Evolutionary conservation across 352 stramenopile genomes (phyloP).

Genomic region (Globisporangium lucens): DNA sequence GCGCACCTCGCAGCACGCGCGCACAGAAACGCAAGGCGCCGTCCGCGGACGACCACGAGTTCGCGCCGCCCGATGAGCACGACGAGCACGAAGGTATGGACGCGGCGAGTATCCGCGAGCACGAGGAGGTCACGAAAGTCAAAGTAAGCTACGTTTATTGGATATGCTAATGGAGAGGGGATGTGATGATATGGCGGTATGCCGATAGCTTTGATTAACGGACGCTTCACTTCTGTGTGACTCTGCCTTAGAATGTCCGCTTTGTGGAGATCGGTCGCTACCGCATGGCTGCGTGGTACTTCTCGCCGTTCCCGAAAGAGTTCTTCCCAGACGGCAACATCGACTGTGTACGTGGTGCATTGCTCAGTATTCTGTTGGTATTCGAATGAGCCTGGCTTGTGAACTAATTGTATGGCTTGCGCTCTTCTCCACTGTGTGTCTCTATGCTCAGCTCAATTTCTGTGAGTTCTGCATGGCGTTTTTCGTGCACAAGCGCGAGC

Average conservation of each 20-base stretch:
- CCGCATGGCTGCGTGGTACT: slow-evolving; percentile 97
- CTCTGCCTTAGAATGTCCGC: slow-evolving; percentile 90
- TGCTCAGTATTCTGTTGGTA: background rate
- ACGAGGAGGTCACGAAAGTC: slow-evolving; percentile 98
- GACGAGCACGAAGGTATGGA: slow-evolving; percentile 99
- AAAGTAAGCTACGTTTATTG: slow-evolving; percentile 45
- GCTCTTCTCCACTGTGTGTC: background rate
- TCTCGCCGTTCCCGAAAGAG: slow-evolving; percentile 97
- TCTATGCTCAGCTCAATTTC: slow-evolving; percentile 70
- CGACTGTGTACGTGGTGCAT: slow-evolving; percentile 57
- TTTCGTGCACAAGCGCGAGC: slow-evolving; percentile 75
- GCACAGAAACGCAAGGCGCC: slow-evolving; percentile 71
- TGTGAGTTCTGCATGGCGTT: slow-evolving; percentile 90
- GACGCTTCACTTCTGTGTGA: background rate
- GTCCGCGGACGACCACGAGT: slow-evolving; percentile 56
- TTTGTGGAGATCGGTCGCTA: slow-evolving; percentile 93
- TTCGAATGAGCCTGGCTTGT: background rate
- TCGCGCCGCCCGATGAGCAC: slow-evolving; percentile 89
- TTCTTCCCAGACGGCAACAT: slow-evolving; percentile 85
- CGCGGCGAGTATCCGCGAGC: slow-evolving; percentile 94
- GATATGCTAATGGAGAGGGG: background rate
- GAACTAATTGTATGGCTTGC: background rate
- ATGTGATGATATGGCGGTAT: background rate
- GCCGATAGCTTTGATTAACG: background rate
- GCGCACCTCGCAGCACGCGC: slow-evolving; percentile 34